Base-by-base conservation (phyloP, 257 asterid species). In the Gardenia jasminoides region DNA sequence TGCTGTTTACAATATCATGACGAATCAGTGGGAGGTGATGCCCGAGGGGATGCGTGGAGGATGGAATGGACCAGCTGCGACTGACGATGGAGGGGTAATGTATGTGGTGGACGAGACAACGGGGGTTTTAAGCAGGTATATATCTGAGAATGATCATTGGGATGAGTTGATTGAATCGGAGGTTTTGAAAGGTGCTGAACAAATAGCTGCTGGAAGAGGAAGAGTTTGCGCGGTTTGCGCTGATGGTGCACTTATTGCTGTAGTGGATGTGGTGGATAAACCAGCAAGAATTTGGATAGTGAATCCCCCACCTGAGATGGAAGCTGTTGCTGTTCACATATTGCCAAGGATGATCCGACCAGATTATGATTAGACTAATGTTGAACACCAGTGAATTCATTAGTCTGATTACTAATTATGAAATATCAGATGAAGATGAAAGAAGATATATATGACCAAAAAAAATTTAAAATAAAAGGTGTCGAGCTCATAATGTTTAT, bases 11-110 rank as follows among this genome's bases (percentile, higher is more conserved):
- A 82, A 89, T 33, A 72, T 72, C 22, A 59, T 19, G 15, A 78
- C 6, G 75, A 76, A 88, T 66, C 69, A 59, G 70, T 91, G 94
- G 97, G 88, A 79, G 65, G 84, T 84, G 12, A 92, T 92, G 96
- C 87, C 89, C 2, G 77, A 54, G 64, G 96, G 94, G 36, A 92
- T 92, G 96, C 76, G 90, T 56, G 80, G 30, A 16, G 97, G 97
- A 10, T 92, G 94, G 97, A 87, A 76, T 0, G 94, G 96, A 33
- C 91, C 97, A 15, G 88, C 90, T 26, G 78, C 90, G 2, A 80
- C 74, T 65, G 83, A 66, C 19, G 86, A 80, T 69, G 81, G 80
- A 39, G 86, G 80, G 17, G 84, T 22, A 20, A 76, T 91, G 87
- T 93, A 90, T 44, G 93, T 78, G 7, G 90, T 90, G 70, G 93